Evolutionary conservation across 257 asterid genomes (phyloP), one percentile per base, ranked within the genome.

Genomic region (Solanum ahanhuiri): DNA sequence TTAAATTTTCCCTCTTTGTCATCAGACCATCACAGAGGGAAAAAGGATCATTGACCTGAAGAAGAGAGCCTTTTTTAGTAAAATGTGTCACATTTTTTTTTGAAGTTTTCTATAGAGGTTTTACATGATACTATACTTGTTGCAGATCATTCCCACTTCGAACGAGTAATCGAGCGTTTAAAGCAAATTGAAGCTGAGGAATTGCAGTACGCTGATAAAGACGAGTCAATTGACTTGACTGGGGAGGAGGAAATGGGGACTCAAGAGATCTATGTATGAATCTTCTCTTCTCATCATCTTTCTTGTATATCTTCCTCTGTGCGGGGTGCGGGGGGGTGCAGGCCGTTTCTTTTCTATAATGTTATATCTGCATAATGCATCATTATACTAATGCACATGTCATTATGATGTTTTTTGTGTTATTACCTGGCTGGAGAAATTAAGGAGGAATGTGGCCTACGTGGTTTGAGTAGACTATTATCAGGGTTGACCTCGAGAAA

Each of bases 141-240:
- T 92, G 89, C 95, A 96, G 99, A 92, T 91, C 89, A 87, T 91
- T 91, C 94, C 88, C 94, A 91, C 87, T 95, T 91, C 76, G 79
- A 90, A 71, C 83, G 45, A 84, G 94, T 95, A 89, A 92, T 93
- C 39, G 94, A 90, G 86, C 92, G 87, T 37, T 63, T 94, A 66
- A 85, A 90, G 79, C 89, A 92, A 91, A 88, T 88, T 75, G 94
- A 94, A 37, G 93, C 89, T 3, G 93, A 92, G 90, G 90, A 92
- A 87, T 91, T 90, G 73, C 84, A 86, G 85, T 89, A 88, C 43
- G 86, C 82, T 43, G 90, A 86, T 54, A 86, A 86, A 72, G 93
- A 89, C 35, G 94, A 91, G 22, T 72, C 90, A 9, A 14, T 87
- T 57, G 93, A 89, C 79, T 88, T 93, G 88, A 75, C 88, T 10